These are phyloP conservation scores for Plasmodium sp. DNA, from an alignment of 169 alveolate species.

Conservation along the genomic window DNA sequence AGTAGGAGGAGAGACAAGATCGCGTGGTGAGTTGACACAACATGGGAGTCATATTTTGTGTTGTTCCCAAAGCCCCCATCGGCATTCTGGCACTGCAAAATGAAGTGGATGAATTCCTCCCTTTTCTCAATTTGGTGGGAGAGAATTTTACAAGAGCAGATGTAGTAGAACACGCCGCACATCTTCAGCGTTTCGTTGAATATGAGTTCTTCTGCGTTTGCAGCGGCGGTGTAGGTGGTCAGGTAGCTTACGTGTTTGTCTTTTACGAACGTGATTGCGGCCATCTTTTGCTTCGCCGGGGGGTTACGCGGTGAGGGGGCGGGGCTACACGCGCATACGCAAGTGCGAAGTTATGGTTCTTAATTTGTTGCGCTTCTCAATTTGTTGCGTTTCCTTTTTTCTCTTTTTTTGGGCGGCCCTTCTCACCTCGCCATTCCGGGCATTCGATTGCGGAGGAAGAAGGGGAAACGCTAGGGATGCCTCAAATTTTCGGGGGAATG, in stretches of 20 bases:
- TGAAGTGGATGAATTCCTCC: constrained; percentile 62
- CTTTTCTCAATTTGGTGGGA: constrained; percentile 74
- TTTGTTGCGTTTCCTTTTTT: too few relatives aligned
- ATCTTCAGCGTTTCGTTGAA: constrained; percentile 82
- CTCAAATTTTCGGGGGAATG: background rate
- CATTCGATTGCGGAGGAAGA: background rate
- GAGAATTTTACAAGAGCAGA: constrained; percentile 79
- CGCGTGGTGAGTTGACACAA: constrained; percentile 83
- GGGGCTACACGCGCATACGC: background rate
- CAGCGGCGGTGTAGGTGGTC: constrained; percentile 50
- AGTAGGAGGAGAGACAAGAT: constrained; percentile 39
- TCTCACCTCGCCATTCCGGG: background rate
- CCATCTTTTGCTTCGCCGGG: background rate
- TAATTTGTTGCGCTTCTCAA: too few relatives aligned
- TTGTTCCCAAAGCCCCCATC: constrained; percentile 86
- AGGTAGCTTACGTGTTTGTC: constrained; percentile 74
- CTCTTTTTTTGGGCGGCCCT: background rate
- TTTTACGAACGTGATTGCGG: constrained; percentile 17
- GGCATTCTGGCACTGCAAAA: constrained; percentile 75
- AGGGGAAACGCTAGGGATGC: background rate
- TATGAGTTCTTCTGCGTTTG: constrained; percentile 80
- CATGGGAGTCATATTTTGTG: constrained; percentile 79
- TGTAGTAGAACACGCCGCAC: constrained; percentile 82
- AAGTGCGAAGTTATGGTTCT: background rate
- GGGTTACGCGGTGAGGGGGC: background rate